Conservation (phyloP, 768 basidiomycete genomes). For the Leccinum truebloodii region DNA sequence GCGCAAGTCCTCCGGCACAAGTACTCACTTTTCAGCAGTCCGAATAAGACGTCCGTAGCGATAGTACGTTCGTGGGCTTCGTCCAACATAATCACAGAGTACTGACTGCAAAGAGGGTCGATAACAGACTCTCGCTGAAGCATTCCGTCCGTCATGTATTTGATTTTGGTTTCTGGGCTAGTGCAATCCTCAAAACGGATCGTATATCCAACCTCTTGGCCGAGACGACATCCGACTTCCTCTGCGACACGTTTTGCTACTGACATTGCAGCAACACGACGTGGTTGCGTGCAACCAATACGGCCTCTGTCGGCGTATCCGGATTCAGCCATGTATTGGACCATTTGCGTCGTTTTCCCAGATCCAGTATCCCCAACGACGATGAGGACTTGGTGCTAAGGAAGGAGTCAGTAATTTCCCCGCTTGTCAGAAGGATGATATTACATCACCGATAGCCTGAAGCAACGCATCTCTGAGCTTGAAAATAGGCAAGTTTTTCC, state of each 20-base stretch:
- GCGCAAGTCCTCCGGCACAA: neutral
- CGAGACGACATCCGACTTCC: conserved; percentile 96
- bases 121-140: conserved; percentile 95
- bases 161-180: conserved; percentile 97
- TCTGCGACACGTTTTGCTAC: conserved; percentile 98
- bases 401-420: conserved; percentile 18
- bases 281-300: conserved; percentile 97
- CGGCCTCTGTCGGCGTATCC: conserved; percentile 89
- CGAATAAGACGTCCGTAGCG: conserved; percentile 97
- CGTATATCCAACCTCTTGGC: conserved; percentile 97
- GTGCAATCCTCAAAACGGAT: conserved; percentile 99
- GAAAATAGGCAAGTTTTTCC: conserved; percentile 89
- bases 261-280: conserved; percentile 99
- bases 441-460: conserved; percentile 87
- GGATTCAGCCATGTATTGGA: conserved; percentile 94
- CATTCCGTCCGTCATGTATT: conserved; percentile 99
- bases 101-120: conserved; percentile 90
- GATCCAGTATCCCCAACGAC: conserved; percentile 99
- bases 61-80: conserved; percentile 99
- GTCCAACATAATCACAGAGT: conserved; percentile 97
- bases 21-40: conserved; percentile 69
- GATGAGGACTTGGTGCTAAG: conserved; percentile 83
- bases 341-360: conserved; percentile 99
- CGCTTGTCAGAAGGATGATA: conserved; percentile 3
- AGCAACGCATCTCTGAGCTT: conserved; percentile 90